Percentiles rank a stretch among this genome's conserved stretches.
Conservation (phyloP, 768 basidiomycete species). For the Podaxis carcinomalis region DNA sequence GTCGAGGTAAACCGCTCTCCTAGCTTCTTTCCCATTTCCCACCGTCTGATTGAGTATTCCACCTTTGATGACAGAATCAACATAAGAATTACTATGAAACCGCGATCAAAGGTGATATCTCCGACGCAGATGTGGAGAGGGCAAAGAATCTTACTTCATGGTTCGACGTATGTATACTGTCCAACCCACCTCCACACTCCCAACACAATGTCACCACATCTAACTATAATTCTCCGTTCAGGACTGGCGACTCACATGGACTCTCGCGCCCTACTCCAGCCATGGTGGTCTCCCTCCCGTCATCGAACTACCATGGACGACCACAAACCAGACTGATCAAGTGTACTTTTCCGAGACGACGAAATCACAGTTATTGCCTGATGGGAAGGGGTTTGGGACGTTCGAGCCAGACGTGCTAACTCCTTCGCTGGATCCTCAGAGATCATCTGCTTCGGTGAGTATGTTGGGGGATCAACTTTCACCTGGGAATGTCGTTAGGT, state of each 20-base stretch:
- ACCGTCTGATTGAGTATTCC: not conserved
- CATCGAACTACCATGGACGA: constrained; percentile 25
- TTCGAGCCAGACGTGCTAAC: constrained; percentile 23
- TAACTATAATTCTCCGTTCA: constrained; percentile 8
- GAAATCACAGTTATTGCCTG: constrained; percentile 26
- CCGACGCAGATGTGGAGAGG: constrained; percentile 27
- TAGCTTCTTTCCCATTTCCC: too few species aligned
- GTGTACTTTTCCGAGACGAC: constrained; percentile 36
- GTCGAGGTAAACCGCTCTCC: constrained; percentile 22
- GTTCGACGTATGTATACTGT: constrained; percentile 16
- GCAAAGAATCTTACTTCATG: constrained; percentile 21
- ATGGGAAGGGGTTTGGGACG: constrained; percentile 35
- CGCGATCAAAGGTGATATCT: constrained; percentile 29
- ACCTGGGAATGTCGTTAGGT: constrained; percentile 8
- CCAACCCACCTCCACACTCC: not conserved
- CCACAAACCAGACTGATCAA: constrained; percentile 14
- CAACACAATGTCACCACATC: not conserved
- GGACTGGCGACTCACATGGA: constrained; percentile 34
- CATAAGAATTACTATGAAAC: constrained; percentile 27
- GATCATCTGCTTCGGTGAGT: constrained; percentile 8
- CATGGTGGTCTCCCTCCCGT: constrained; percentile 29
- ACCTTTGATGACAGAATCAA: constrained; percentile 26
- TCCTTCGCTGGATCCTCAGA: constrained; percentile 12
- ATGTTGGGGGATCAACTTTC: not conserved
- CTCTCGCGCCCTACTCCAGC: constrained; percentile 31